phyloP scores from a whole-genome alignment of 139 green algal species.

The Microglena sp. region DNA sequence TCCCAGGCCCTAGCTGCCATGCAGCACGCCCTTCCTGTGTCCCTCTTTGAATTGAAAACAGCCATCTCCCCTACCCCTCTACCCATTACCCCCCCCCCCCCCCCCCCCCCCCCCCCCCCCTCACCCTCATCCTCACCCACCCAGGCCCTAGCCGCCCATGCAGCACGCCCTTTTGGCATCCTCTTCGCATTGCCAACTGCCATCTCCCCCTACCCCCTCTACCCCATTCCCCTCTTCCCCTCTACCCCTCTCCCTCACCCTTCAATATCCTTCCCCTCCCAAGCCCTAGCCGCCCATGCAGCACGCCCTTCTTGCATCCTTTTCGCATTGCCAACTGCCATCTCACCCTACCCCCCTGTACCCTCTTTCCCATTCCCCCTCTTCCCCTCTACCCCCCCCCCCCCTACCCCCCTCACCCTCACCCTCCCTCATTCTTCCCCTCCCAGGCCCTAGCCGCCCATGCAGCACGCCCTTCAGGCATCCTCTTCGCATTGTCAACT shows the following conservation, averaged over 20 bases:
- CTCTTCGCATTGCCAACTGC: neutral
- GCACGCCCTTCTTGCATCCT: too few relatives aligned
- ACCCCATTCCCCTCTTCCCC: too few relatives aligned
- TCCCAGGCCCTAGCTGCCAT: neutral
- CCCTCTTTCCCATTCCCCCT: too few relatives aligned
- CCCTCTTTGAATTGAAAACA: neutral
- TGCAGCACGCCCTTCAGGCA: neutral
- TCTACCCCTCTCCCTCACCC: too few relatives aligned
- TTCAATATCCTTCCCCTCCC: too few relatives aligned
- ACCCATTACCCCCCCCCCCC: too few relatives aligned
- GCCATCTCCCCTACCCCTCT: neutral
- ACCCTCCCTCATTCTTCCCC: neutral
- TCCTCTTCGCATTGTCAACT: neutral
- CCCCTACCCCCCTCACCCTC: neutral
- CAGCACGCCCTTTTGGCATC: neutral
- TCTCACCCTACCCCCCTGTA: too few relatives aligned
- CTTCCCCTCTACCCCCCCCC: too few relatives aligned
- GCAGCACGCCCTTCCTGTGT: neutral
- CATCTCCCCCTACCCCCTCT: neutral
- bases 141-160: neutral
- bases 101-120: too few relatives aligned
- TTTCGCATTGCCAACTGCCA: too few relatives aligned
- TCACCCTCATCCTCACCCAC: neutral
- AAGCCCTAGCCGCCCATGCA: too few relatives aligned
- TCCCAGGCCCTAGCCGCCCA: neutral